Evolutionary conservation across 257 asterid genomes (phyloP).

Genomic region (Solanum stenotomum): DNA sequence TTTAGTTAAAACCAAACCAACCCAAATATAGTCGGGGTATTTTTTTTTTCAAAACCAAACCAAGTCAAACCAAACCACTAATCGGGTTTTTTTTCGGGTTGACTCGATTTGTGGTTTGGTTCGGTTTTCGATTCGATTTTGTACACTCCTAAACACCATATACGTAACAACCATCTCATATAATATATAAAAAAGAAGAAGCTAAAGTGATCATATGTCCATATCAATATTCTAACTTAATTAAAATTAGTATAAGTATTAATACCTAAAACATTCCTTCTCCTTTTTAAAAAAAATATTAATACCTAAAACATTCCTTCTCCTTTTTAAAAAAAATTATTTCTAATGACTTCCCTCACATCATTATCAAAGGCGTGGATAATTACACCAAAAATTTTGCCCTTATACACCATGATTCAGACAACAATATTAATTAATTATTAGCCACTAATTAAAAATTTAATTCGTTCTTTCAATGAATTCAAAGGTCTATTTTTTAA

Average conservation of each 20-base stretch:
- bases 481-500: neutral
- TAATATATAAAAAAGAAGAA: neutral
- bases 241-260: neutral
- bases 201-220: neutral
- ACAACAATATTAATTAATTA: neutral
- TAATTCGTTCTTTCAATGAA: neutral
- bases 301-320: neutral
- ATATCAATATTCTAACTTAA: neutral
- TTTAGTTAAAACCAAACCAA: no score
- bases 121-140: no score
- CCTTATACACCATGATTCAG: neutral
- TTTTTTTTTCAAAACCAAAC: no score
- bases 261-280: neutral
- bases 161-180: neutral
- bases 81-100: no score
- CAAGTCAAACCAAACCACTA: no score
- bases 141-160: neutral
- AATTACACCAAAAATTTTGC: neutral
- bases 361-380: neutral
- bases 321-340: neutral
- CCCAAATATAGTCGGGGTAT: no score
- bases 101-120: no score
- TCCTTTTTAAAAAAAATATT: neutral
- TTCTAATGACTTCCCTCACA: neutral
- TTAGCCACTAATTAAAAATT: neutral